phyloP scores from a whole-genome alignment of 148 eudicot species.

The Persicaria tinctoria region DNA sequence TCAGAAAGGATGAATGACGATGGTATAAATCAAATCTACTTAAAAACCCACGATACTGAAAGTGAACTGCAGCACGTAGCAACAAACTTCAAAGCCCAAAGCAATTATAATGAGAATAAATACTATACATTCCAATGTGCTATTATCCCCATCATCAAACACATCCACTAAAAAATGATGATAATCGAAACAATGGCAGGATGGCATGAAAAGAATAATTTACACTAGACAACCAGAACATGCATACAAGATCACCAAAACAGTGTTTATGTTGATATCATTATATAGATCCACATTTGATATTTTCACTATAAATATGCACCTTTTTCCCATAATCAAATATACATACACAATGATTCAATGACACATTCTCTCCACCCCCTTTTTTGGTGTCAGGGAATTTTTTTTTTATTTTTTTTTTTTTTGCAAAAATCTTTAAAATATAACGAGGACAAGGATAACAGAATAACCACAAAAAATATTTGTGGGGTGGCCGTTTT shows the following conservation, averaged over 20 bases:
- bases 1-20: not conserved
- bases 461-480: not conserved
- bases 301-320: not conserved
- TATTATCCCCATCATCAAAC: not conserved
- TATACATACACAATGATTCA: not conserved
- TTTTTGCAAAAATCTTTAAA: not conserved
- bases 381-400: not conserved
- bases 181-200: not conserved
- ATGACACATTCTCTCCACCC: not conserved
- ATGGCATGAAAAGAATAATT: not conserved
- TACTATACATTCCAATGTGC: not conserved
- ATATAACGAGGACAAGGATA: not conserved
- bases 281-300: not conserved
- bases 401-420: not conserved
- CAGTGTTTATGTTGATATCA: not conserved
- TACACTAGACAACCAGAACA: not conserved
- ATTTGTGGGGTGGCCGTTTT: not conserved
- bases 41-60: not conserved
- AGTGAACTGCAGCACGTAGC: not conserved
- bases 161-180: not conserved
- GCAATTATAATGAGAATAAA: not conserved
- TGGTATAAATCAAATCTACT: not conserved
- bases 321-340: not conserved
- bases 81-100: not conserved
- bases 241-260: not conserved